These are phyloP conservation scores for Collybia sordida DNA, from an alignment of 768 basidiomycete genomes.

Conservation along the genomic window DNA sequence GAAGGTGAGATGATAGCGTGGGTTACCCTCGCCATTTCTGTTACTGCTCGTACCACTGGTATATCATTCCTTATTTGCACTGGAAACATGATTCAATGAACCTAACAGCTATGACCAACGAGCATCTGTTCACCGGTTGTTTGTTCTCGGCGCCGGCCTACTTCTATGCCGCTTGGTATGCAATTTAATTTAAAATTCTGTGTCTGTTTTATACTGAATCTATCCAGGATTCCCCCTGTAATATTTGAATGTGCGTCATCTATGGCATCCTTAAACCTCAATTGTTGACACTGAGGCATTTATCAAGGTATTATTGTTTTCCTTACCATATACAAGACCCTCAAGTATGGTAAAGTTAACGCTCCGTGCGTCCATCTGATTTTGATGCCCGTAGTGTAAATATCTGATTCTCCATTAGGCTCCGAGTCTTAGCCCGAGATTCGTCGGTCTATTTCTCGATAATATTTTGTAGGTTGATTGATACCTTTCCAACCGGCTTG, in stretches of 20 bases:
- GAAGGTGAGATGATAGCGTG: slow-evolving; percentile 2
- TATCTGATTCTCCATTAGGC: neutral
- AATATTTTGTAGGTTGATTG: slow-evolving; percentile 17
- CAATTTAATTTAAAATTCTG: neutral
- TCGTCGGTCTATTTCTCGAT: slow-evolving; percentile 20
- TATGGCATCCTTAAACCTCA: neutral
- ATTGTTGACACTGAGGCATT: neutral
- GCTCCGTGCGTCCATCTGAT: slow-evolving; percentile 11
- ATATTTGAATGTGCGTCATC: slow-evolving; percentile 18
- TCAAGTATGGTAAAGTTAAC: slow-evolving; percentile 9
- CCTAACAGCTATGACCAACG: slow-evolving; percentile 9
- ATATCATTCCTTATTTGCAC: neutral
- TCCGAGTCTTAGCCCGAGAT: slow-evolving; percentile 18
- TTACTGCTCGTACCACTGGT: slow-evolving; percentile 1
- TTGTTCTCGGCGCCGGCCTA: slow-evolving; percentile 13
- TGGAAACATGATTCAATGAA: neutral
- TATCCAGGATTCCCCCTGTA: slow-evolving; percentile 17
- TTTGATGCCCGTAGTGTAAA: neutral
- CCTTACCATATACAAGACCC: slow-evolving; percentile 15
- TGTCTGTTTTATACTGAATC: neutral
- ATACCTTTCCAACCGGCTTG: neutral
- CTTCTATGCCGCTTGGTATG: slow-evolving; percentile 18
- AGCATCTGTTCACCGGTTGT: slow-evolving; percentile 16
- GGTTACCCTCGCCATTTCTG: slow-evolving; percentile 4
- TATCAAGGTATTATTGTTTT: slow-evolving; percentile 14